Evolutionary conservation across 2,329 filamentous ascomycete species (phyloP), one percentile per base, ranked within the genome.

Genomic region (Byssoonygena ceratinophila): DNA sequence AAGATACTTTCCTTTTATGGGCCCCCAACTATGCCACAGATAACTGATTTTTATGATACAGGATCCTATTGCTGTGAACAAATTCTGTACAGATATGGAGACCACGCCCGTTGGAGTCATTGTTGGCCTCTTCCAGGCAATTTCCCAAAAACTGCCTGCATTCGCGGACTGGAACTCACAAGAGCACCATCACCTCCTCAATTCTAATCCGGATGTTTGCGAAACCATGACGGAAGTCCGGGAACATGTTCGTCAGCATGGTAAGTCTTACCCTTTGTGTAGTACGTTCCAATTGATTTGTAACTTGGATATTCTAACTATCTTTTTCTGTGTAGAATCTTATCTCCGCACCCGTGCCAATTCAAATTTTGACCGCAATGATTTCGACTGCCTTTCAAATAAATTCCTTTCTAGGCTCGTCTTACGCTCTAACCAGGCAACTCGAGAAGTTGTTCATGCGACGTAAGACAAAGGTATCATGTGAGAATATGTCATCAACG

Each of bases 71-170:
- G 85, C 85, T 4, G 90, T 95, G 57, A 82, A 91, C 65, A 95
- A 94, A 74, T 97, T 97, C 77, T 96, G 90, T 76, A 81, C 76
- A 54, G 91, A 97, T 66, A 97, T 97, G 91, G 91, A 97, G 74
- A 87, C 85, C 8, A 94, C 86, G 6, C 91, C 91, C 0, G 90
- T 97, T 39, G 91, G 91, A 62, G 91, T 97, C 62, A 94, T 97
- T 63, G 89, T 95, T 58, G 91, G 91, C 43, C 80, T 97, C 27
- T 97, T 97, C 82, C 89, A 94, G 62, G 91, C 91, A 70, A 97
- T 97, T 66, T 96, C 90, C 1, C 91, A 95, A 72, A 96, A 97
- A 74, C 79, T 96, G 40, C 91, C 91, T 3, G 79, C 87, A 18
- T 89, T 97, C 66, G 84, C 84, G 59, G 91, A 97, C 66, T 97